These are phyloP conservation scores for Volvox reticuliferus DNA, from an alignment of 139 green algal genomes.

Conservation along the genomic window DNA sequence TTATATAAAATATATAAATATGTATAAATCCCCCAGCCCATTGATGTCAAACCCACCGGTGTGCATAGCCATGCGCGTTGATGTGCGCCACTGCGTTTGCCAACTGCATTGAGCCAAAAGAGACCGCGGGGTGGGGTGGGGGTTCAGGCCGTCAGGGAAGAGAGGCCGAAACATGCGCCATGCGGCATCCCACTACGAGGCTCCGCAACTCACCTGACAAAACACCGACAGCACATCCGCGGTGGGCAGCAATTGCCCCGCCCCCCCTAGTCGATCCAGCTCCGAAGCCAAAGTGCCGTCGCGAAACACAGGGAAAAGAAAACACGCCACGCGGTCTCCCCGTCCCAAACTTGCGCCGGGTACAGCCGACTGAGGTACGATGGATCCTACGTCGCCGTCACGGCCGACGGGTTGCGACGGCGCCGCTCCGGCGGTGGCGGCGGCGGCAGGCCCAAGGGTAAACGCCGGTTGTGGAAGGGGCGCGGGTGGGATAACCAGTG, in stretches of 20 bases:
- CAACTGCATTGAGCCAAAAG: conserved; percentile 60
- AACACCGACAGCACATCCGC: conserved; percentile 72
- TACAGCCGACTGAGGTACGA: no score
- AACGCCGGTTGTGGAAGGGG: not conserved
- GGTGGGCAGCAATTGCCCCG: conserved; percentile 44
- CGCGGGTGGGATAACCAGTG: not conserved
- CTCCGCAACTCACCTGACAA: conserved; percentile 71
- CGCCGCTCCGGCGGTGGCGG: not conserved
- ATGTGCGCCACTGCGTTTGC: conserved; percentile 74
- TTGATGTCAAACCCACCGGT: conserved; percentile 63
- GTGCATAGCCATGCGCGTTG: conserved; percentile 73
- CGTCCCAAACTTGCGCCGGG: no score
- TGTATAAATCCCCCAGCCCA: no score
- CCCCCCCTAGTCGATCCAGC: conserved; percentile 37
- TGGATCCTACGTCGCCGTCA: not conserved
- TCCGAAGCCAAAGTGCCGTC: conserved; percentile 61
- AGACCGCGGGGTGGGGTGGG: not conserved
- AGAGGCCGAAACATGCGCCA: not conserved
- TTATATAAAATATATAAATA: no score
- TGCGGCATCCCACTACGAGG: no score
- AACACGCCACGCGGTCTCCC: conserved; percentile 25
- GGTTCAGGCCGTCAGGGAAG: not conserved
- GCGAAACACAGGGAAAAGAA: conserved; percentile 53
- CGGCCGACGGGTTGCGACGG: not conserved
- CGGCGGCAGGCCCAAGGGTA: not conserved